These are phyloP conservation scores for Agrocybe chaxingu DNA, from an alignment of 768 basidiomycete genomes.

Conservation along the genomic window DNA sequence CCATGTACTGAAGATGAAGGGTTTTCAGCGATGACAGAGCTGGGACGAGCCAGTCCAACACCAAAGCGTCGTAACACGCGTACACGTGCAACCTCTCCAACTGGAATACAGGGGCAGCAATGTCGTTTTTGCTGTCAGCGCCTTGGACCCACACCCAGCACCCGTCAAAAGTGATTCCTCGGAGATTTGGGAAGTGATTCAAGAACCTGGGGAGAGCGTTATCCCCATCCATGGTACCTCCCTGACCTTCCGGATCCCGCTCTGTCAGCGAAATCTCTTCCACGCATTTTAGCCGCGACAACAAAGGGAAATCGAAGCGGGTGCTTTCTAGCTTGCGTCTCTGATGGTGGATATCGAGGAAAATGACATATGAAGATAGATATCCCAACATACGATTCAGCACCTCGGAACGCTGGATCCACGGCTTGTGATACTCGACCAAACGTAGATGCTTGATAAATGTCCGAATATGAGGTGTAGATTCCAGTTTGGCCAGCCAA, in stretches of 20 bases:
- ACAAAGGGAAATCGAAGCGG: conserved; percentile 5
- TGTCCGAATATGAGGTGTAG: conserved; percentile 3
- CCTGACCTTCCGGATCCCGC: not conserved
- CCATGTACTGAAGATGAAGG: not conserved
- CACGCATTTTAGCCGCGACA: conserved; percentile 4
- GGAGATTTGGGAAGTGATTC: conserved; percentile 12
- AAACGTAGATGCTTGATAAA: conserved; percentile 10
- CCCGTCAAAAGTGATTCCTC: conserved; percentile 6
- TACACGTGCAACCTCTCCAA: conserved; percentile 1
- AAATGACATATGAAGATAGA: conserved; percentile 7
- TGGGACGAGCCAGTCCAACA: conserved; percentile 2
- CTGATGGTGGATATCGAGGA: conserved; percentile 11
- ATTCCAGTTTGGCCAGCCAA: not conserved
- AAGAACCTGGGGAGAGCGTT: conserved; percentile 9
- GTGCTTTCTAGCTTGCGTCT: not conserved
- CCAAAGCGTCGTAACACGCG: not conserved
- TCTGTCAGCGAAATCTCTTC: conserved; percentile 8
- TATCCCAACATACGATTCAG: conserved; percentile 3
- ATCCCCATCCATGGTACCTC: not conserved
- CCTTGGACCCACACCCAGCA: conserved; percentile 4
- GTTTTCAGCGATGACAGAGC: not conserved
- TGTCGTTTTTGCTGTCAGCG: not conserved
- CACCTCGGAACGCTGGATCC: conserved; percentile 10
- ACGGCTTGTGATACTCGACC: conserved; percentile 8
- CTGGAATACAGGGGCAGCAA: not conserved